Percentiles rank a stretch among this genome's conserved stretches.
Evolutionary conservation across 1,284 basidiomycete species (phyloP).

Genomic region (Cryptococcus sp.): DNA sequence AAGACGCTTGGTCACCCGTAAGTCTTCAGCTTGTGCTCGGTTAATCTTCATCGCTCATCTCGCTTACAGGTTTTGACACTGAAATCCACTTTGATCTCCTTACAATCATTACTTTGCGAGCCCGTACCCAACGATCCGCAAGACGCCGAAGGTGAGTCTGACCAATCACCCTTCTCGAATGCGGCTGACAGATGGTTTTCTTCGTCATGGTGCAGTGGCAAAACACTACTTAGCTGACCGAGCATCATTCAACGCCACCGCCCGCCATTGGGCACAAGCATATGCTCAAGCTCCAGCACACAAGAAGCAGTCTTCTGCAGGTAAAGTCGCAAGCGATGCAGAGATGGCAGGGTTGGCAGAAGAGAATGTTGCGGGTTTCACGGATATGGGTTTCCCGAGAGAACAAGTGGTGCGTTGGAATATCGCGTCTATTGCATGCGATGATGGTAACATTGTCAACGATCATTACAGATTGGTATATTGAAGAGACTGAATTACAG

Average conservation of each 20-base stretch:
- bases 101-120: constrained; percentile 92
- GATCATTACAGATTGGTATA: constrained; percentile 68
- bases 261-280: constrained; percentile 88
- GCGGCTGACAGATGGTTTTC: not conserved
- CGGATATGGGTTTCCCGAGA: constrained; percentile 55
- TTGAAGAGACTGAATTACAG: constrained; percentile 89
- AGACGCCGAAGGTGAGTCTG: constrained; percentile 72
- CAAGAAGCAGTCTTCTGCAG: constrained; percentile 23
- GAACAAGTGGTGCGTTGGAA: constrained; percentile 47
- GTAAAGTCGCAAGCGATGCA: constrained; percentile 35
- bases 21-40: constrained; percentile 2
- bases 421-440: too few species aligned
- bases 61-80: constrained; percentile 74
- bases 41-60: not conserved
- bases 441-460: not conserved
- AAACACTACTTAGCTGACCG: constrained; percentile 93
- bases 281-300: constrained; percentile 71
- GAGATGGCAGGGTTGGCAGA: constrained; percentile 56
- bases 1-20: constrained; percentile 74
- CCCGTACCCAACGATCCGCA: constrained; percentile 97
- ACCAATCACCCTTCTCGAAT: not conserved
- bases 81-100: constrained; percentile 93
- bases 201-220: constrained; percentile 62
- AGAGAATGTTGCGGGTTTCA: constrained; percentile 55
- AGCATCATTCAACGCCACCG: constrained; percentile 85